Conservation (phyloP, 2,329 filamentous ascomycete genomes). For the Talaromyces atroroseus region DNA sequence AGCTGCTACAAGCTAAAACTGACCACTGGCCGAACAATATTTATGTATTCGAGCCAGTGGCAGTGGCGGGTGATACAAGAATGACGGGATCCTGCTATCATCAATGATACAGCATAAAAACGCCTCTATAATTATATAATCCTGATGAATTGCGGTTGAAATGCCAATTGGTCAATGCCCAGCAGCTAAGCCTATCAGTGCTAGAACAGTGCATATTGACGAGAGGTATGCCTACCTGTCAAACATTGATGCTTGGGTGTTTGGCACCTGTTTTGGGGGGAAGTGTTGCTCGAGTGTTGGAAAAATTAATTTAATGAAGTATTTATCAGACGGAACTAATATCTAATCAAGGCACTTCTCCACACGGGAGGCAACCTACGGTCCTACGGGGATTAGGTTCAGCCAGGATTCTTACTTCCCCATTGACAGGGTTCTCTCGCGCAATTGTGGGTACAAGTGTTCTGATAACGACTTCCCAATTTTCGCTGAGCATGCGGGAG, state of each 20-base stretch:
- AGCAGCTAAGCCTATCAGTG: neutral
- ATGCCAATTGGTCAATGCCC: neutral
- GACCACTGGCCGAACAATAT: neutral
- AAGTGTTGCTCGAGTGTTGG: neutral
- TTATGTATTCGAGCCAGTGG: slow-evolving; percentile 3
- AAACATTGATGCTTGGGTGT: neutral
- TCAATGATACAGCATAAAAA: slow-evolving; percentile 5
- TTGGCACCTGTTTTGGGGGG: neutral
- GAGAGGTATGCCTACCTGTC: neutral
- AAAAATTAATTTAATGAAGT: neutral
- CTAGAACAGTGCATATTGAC: neutral
- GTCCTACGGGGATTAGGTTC: neutral
- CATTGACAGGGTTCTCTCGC: neutral
- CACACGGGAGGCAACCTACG: neutral
- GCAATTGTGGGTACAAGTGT: slow-evolving; percentile 2
- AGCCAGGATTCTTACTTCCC: neutral
- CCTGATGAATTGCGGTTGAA: neutral
- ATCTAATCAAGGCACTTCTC: neutral
- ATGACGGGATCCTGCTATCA: slow-evolving; percentile 11
- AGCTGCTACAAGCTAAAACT: neutral
- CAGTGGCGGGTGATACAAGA: slow-evolving; percentile 12
- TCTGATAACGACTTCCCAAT: neutral
- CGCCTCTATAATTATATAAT: slow-evolving; percentile 1
- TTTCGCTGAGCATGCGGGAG: neutral
- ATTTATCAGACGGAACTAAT: neutral